phyloP scores from a whole-genome alignment of 768 basidiomycete genomes.

The Suillus spraguei region DNA sequence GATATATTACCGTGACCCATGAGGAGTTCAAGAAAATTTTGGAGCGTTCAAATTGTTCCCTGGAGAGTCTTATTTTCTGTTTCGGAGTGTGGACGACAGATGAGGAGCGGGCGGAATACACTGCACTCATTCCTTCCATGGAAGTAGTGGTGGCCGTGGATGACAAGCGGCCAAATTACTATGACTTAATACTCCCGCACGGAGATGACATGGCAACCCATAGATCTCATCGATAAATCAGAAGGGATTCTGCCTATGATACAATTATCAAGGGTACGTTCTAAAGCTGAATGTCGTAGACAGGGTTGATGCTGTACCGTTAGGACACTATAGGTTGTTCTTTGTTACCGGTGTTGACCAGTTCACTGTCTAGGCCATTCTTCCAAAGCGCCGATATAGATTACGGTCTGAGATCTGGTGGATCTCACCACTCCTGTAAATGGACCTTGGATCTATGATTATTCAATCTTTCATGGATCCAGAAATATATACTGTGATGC shows the following conservation, averaged over 20 bases:
- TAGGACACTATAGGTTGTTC: not conserved
- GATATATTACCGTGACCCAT: not conserved
- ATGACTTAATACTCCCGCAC: no score
- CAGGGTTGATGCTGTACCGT: no score
- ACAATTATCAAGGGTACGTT: no score
- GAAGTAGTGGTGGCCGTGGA: not conserved
- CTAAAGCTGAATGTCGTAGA: no score
- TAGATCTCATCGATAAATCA: no score
- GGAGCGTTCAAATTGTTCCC: not conserved
- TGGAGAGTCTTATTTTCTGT: not conserved
- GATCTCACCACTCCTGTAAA: not conserved
- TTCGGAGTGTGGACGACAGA: not conserved
- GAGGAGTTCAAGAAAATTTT: not conserved
- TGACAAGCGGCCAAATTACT: no score
- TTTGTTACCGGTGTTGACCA: not conserved
- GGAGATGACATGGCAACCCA: no score
- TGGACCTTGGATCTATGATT: not conserved
- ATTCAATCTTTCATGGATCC: not conserved
- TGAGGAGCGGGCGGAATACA: not conserved
- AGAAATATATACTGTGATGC: no score
- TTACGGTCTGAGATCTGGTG: no score
- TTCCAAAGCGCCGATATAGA: not conserved
- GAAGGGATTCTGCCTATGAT: no score
- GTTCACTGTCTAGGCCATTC: not conserved
- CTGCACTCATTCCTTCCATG: not conserved